Evolutionary conservation across 2,329 filamentous ascomycete species (phyloP).

Genomic region (Zopfia rhizophila): DNA sequence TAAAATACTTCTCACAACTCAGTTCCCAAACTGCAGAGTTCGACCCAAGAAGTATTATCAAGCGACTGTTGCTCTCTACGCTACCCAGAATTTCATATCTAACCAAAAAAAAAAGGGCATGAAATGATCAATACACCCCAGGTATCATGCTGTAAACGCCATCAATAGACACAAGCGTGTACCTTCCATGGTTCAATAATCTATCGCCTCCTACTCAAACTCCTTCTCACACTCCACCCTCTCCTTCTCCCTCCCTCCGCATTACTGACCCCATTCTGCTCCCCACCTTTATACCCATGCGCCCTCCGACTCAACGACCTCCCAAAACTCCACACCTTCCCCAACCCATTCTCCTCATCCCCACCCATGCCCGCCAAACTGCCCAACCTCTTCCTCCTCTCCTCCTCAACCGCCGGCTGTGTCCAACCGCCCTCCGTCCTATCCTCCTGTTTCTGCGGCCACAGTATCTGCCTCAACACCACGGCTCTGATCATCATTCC

Average conservation of each 20-base stretch:
- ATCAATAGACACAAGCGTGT: too few species aligned
- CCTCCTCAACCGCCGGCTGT: slow-evolving; percentile 42
- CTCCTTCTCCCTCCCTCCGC: slow-evolving; percentile 24
- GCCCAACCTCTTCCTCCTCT: slow-evolving; percentile 30
- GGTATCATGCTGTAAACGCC: too few species aligned
- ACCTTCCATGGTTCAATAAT: too few species aligned
- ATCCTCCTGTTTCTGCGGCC: slow-evolving; percentile 77
- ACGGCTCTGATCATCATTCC: slow-evolving; percentile 77
- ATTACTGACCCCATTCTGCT: slow-evolving; percentile 6
- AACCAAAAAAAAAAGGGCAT: too few species aligned
- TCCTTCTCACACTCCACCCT: slow-evolving; percentile 26
- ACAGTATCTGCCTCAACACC: slow-evolving; percentile 73
- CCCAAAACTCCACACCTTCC: slow-evolving; percentile 31
- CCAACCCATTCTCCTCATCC: slow-evolving; percentile 29
- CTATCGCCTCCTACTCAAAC: slow-evolving; percentile 1
- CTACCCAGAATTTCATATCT: too few species aligned
- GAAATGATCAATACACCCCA: too few species aligned
- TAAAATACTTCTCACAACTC: too few species aligned
- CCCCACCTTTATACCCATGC: slow-evolving; percentile 8
- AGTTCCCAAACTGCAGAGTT: too few species aligned
- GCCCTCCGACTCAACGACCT: slow-evolving; percentile 34
- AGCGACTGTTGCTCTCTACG: too few species aligned
- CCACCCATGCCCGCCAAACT: slow-evolving; percentile 22
- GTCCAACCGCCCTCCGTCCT: slow-evolving; percentile 69
- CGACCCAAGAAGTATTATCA: too few species aligned